Percentiles rank a stretch among this genome's conserved stretches.
Conservation (phyloP, 495 filamentous ascomycete genomes). For the Talaromyces borbonicus region DNA sequence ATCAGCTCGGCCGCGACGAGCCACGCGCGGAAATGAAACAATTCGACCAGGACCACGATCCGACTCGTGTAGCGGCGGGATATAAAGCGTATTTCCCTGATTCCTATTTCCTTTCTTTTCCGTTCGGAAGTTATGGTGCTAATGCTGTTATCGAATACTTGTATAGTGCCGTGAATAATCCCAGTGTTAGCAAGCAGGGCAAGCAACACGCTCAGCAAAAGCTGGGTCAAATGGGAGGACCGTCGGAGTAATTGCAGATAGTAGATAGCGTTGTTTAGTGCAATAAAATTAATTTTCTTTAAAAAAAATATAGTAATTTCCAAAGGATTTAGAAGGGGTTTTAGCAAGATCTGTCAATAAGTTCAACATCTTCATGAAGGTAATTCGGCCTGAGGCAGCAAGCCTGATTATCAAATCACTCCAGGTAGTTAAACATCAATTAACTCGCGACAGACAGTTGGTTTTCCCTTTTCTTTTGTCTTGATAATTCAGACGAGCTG, state of each 20-base stretch:
- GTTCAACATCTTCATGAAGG: too few relatives aligned
- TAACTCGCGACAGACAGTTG: too few relatives aligned
- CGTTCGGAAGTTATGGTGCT: not conserved
- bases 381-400: too few relatives aligned
- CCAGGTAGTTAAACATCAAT: too few relatives aligned
- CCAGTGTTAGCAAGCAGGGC: conserved; percentile 24
- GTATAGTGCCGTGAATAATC: conserved; percentile 28
- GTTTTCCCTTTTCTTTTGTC: too few relatives aligned
- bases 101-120: not conserved
- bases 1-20: conserved; percentile 17
- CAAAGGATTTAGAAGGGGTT: too few relatives aligned
- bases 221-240: conserved; percentile 15
- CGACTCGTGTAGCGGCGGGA: conserved; percentile 8
- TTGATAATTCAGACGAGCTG: too few relatives aligned
- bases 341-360: too few relatives aligned
- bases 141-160: too few relatives aligned
- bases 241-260: not conserved
- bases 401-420: too few relatives aligned
- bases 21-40: conserved; percentile 11
- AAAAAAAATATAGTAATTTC: too few relatives aligned
- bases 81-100: conserved; percentile 16
- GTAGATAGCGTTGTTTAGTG: not conserved
- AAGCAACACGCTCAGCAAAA: conserved; percentile 31
- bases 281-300: too few relatives aligned
- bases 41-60: conserved; percentile 9